Conservation (phyloP, 345 rosid species). For the Toxicodendron radicans region DNA sequence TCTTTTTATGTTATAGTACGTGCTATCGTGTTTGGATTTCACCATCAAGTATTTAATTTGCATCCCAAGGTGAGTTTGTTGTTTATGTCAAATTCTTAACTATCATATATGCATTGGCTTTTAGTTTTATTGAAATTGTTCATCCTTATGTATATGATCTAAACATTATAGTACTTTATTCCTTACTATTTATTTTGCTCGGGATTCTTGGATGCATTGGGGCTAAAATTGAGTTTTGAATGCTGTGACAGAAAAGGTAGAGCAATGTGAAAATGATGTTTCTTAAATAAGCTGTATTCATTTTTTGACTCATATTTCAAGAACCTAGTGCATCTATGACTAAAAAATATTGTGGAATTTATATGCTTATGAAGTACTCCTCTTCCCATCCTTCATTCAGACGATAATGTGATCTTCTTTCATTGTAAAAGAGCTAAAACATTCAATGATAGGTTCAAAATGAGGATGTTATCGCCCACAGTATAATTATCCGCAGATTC, state of each 20-base stretch:
- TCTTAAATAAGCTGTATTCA: neutral
- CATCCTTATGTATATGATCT: neutral
- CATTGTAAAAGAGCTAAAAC: neutral
- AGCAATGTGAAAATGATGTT: neutral
- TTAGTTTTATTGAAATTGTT: neutral
- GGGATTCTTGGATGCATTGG: neutral
- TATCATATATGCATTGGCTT: neutral
- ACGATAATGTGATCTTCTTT: neutral
- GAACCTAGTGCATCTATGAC: neutral
- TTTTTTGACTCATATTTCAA: neutral
- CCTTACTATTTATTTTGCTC: neutral
- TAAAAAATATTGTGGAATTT: neutral
- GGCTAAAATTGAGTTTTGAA: neutral
- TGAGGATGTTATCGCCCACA: neutral
- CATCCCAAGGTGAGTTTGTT: slow-evolving; percentile 77
- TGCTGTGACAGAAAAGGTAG: neutral
- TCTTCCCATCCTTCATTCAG: neutral
- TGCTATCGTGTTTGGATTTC: slow-evolving; percentile 94
- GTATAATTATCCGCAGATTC: neutral
- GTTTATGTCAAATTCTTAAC: neutral
- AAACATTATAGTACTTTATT: neutral
- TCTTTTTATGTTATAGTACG: slow-evolving; percentile 56
- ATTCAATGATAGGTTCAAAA: neutral
- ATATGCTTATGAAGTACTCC: neutral
- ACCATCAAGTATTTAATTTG: slow-evolving; percentile 68